Evolutionary conservation across 139 green algal species (phyloP).

Genomic region (Pleodorina starrii): DNA sequence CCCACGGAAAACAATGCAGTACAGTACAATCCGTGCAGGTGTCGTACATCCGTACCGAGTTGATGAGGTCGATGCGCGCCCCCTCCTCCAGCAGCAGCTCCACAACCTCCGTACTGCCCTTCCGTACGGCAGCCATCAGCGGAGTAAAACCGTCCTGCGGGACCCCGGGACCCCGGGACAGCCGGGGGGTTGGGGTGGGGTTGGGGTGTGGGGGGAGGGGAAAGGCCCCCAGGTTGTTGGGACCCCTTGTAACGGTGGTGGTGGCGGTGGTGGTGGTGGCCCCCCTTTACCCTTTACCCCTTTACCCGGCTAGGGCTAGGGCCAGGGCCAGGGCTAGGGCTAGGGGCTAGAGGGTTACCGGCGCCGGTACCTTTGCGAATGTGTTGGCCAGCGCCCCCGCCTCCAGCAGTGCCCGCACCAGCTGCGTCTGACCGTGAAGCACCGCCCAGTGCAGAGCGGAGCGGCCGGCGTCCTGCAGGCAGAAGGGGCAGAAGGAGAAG

Average conservation of each 20-base stretch:
- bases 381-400: slow-evolving; percentile 42
- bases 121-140: slow-evolving; percentile 23
- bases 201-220: too few relatives aligned
- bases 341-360: too few relatives aligned
- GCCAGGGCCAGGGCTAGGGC: too few relatives aligned
- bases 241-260: too few relatives aligned
- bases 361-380: slow-evolving; percentile 32
- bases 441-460: slow-evolving; percentile 43
- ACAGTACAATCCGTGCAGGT: neutral
- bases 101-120: slow-evolving; percentile 37
- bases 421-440: slow-evolving; percentile 38
- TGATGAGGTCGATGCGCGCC: slow-evolving; percentile 17
- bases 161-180: too few relatives aligned
- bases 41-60: slow-evolving; percentile 10
- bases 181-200: too few relatives aligned
- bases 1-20: too few relatives aligned
- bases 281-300: too few relatives aligned
- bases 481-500: too few relatives aligned
- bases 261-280: too few relatives aligned
- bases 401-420: slow-evolving; percentile 40
- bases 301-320: too few relatives aligned
- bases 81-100: slow-evolving; percentile 42
- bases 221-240: too few relatives aligned
- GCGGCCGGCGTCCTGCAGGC: slow-evolving; percentile 7
- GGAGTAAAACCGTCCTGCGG: slow-evolving; percentile 21